A percentile compares a stretch with the other conserved stretches of the same genome.
Conservation (phyloP, 371 early-diverging fungal genomes). For the Apophysomyces ossiformis region DNA sequence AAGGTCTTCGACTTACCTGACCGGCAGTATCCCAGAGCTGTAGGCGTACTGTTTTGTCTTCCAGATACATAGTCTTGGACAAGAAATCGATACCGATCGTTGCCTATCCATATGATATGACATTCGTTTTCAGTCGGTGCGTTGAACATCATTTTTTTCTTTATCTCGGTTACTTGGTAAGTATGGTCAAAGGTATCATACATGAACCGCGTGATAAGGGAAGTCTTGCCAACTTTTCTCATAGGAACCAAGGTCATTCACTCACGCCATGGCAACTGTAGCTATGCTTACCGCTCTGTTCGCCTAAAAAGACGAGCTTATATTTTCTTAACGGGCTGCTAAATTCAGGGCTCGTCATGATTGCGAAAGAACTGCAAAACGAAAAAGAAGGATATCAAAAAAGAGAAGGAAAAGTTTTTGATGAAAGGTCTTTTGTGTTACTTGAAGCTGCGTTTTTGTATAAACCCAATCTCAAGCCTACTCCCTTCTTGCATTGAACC, state of each 20-base stretch:
- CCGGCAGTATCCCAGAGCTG: conserved; percentile 99
- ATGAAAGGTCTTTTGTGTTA: conserved; percentile 1
- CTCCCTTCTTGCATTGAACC: not conserved
- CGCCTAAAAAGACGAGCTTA: conserved; percentile 94
- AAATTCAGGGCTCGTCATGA: conserved; percentile 32
- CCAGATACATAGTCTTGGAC: conserved; percentile 98
- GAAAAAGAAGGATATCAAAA: conserved; percentile 1
- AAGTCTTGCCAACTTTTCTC: conserved; percentile 96
- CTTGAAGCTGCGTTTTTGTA: conserved; percentile 5
- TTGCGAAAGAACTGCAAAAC: conserved; percentile 4
- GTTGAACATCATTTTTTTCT: not conserved
- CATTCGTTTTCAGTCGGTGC: not conserved
- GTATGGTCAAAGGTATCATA: conserved; percentile 98
- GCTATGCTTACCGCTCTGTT: conserved; percentile 84
- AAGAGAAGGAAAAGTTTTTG: conserved; percentile 13
- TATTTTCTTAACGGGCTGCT: conserved; percentile 82
- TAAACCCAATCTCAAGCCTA: not conserved
- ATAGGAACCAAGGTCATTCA: conserved; percentile 1
- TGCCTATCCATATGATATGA: conserved; percentile 61
- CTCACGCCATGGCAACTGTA: not conserved
- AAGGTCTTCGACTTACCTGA: conserved; percentile 68
- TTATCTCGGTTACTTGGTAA: conserved; percentile 73
- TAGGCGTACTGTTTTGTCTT: conserved; percentile 95
- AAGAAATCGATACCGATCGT: conserved; percentile 99
- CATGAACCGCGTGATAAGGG: conserved; percentile 99